Conservation (phyloP, 2,329 filamentous ascomycete genomes). For the Aspergillus thermomutatus region DNA sequence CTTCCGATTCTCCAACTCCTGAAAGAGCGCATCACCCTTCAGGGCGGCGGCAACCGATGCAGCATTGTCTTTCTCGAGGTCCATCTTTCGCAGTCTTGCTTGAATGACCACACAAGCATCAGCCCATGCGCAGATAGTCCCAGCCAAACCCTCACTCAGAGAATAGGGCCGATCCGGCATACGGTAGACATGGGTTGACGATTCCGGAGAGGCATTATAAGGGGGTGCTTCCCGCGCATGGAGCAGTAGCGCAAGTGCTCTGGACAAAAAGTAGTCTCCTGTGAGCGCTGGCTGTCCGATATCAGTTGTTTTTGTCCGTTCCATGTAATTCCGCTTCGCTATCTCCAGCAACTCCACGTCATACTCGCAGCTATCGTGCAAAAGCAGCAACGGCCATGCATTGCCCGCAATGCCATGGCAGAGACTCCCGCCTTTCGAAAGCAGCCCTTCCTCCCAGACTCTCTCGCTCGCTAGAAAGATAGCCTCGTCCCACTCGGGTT, state of each 20-base stretch:
- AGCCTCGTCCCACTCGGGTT: constrained; percentile 38
- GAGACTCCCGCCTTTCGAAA: constrained; percentile 40
- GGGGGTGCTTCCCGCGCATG: constrained; percentile 38
- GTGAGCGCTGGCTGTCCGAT: constrained; percentile 17
- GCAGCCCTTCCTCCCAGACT: constrained; percentile 41
- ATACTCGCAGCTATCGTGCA: constrained; percentile 38
- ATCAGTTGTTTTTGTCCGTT: constrained; percentile 8
- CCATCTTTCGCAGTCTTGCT: constrained; percentile 32
- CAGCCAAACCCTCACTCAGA: constrained; percentile 39
- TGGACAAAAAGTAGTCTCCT: constrained; percentile 38
- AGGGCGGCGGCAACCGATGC: constrained; percentile 2
- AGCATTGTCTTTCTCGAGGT: constrained; percentile 16
- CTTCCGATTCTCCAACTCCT: constrained; percentile 16
- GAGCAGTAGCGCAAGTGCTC: constrained; percentile 35
- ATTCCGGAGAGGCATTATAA: constrained; percentile 21
- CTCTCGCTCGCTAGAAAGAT: constrained; percentile 29
- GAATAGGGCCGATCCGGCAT: constrained; percentile 40
- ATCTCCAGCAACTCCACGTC: constrained; percentile 17
- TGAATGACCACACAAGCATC: constrained; percentile 37
- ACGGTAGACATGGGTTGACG: constrained; percentile 30
- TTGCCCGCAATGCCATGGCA: constrained; percentile 44
- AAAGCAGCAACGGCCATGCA: constrained; percentile 36
- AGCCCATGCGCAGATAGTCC: constrained; percentile 41
- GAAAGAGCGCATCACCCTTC: constrained; percentile 19
- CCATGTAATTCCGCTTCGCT: constrained; percentile 21